Evolutionary conservation across 805 yeast genomes (phyloP), one percentile per base, ranked within the genome.

Genomic region (Maudiozyma turicensis): DNA sequence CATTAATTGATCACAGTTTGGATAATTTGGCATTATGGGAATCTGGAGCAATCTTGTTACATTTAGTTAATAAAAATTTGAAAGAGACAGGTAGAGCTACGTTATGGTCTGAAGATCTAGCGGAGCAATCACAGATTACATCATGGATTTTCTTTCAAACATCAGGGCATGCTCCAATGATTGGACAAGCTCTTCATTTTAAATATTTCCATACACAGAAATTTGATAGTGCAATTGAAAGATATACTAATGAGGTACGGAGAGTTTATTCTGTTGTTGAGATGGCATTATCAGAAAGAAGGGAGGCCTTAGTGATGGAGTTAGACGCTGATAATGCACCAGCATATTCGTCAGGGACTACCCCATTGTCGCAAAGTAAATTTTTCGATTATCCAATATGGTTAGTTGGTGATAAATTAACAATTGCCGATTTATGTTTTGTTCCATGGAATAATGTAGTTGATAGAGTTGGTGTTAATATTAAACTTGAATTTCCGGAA

Each of bases 401-500:
- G 98, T 73, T 90, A 34, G 97, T 90, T 11, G 95, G 96, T 32
- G 95, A 89, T 58, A 70, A 75, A 44, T 73, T 81, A 47, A 78
- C 96, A 1, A 82, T 90, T 44, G 97, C 97, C 2, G 98, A 90
- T 66, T 72, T 90, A 60, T 79, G 91, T 30, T 90, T 90, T 69
- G 95, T 90, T 28, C 95, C 98, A 10, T 90, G 98, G 98, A 90
- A 90, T 66, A 89, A 89, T 60, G 96, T 90, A 15, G 95, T 90
- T 47, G 95, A 86, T 64, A 75, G 95, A 60, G 84, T 90, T 49
- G 96, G 96, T 6, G 87, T 90, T 54, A 87, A 86, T 60, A 77
- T 90, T 59, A 84, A 84, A 64, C 76, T 78, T 31, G 97, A 90
- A 65, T 88, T 85, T 63, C 96, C 96, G 1, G 97, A 89, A 69